These are phyloP conservation scores for Triangularia setosa DNA, from an alignment of 2,329 filamentous ascomycete genomes.

Conservation along the genomic window DNA sequence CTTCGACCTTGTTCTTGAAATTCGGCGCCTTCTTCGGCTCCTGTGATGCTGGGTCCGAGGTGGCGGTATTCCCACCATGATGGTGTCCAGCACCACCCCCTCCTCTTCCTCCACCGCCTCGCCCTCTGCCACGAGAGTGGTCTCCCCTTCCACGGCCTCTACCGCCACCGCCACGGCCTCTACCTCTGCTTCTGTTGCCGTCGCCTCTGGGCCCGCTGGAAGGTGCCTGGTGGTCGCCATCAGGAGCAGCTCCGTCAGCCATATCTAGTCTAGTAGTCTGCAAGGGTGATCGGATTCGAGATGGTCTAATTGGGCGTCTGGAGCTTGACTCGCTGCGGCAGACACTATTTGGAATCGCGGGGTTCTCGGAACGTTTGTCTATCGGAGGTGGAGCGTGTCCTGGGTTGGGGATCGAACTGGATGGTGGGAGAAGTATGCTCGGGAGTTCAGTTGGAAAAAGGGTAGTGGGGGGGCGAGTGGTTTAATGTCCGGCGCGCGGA, in stretches of 20 bases:
- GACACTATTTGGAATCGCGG: neutral
- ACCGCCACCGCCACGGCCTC: constrained; percentile 41
- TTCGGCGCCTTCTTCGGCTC: constrained; percentile 24
- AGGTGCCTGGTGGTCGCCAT: constrained; percentile 8
- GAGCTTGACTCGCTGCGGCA: neutral
- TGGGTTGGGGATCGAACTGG: neutral
- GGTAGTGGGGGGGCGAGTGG: neutral
- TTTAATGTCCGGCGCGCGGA: neutral
- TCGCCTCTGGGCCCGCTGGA: constrained; percentile 28
- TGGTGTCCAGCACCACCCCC: constrained; percentile 30
- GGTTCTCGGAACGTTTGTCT: neutral
- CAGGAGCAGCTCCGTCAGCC: constrained; percentile 17
- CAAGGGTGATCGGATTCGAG: neutral
- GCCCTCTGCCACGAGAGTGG: constrained; percentile 31
- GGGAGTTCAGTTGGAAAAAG: neutral
- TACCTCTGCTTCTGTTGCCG: constrained; percentile 38
- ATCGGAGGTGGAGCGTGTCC: neutral
- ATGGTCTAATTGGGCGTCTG: neutral
- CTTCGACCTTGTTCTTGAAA: constrained; percentile 26
- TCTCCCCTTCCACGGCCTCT: constrained; percentile 32
- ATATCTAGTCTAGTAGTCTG: constrained; percentile 8
- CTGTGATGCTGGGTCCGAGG: constrained; percentile 10
- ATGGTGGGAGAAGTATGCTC: no score
- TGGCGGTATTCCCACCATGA: constrained; percentile 14
- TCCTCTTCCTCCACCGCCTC: constrained; percentile 35